Evolutionary conservation across 345 rosid species (phyloP), one percentile per base, ranked within the genome.

Genomic region (Salix udensis): DNA sequence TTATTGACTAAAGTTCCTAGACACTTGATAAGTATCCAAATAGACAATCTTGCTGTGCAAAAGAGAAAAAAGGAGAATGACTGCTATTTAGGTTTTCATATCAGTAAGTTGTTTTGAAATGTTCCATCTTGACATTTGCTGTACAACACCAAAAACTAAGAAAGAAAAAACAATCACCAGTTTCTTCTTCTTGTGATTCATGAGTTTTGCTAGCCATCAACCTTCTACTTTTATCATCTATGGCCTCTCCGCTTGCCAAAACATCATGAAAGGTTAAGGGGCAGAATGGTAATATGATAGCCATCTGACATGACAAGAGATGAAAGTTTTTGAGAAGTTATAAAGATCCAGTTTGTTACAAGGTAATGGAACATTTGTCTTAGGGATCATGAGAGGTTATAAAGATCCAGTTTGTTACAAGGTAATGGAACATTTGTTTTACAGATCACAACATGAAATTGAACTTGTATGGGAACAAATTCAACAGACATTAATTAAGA

Each of bases 281-380:
- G 84, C 79, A 79, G 83, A 78, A 83, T 77, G 79, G 76, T 82
- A 78, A 72, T 79, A 58, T 72, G 84, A 76, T 80, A 76, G 85
- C 62, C 12, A 80, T 76, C 81, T 83, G 82, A 85, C 79, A 72
- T 81, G 82, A 71, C 74, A 42, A 52, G 73, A 75, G 82, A 77
- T 77, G 82, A 81, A 77, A 78, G 82, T 72, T 85, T 78, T 75
- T 79, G 87, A 84, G 82, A 69, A 78, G 77, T 84, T 84, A 74
- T 78, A 76, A 78, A 78, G 86, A 71, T 82, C 78, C 72, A 31
- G 68, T 72, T 67, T 84, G 74, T 79, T 60, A 30, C 40, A 50
- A 86, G 85, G 81, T 83, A 80, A 85, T 71, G 77, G 75, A 71
- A 65, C 36, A 71, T 23, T 80, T 62, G 79, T 66, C 71, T 30